Percentiles rank a stretch among this genome's conserved stretches.
Conservation (phyloP, 176 grass and related monocot genomes). For the Carex littledalei region DNA sequence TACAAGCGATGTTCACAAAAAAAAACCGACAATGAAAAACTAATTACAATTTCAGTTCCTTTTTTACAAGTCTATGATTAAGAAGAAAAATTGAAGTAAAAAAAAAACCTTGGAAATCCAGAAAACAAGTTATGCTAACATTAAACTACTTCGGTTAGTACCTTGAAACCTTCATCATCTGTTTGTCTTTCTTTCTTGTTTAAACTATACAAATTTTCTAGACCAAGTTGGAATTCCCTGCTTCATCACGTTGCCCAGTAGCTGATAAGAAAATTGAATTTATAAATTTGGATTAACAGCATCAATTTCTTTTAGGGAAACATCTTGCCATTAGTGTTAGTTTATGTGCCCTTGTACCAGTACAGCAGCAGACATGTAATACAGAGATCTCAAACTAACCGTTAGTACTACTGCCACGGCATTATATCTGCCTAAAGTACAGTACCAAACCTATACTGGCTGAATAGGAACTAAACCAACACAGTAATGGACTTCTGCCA, state of each 20-base stretch:
- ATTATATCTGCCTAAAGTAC: not conserved
- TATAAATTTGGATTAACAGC: not conserved
- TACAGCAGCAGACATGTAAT: not conserved
- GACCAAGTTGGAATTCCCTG: not conserved
- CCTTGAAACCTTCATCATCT: not conserved
- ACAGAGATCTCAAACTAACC: not conserved
- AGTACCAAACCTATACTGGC: no score
- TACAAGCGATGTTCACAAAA: not conserved
- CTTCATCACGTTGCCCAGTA: not conserved
- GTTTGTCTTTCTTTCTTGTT: not conserved
- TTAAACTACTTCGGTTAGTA: slow-evolving; percentile 10
- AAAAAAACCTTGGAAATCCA: not conserved
- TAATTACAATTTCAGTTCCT: slow-evolving; percentile 3
- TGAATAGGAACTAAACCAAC: no score
- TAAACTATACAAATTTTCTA: slow-evolving; percentile 10
- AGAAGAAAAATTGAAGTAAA: not conserved
- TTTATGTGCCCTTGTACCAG: not conserved
- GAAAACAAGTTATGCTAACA: slow-evolving; percentile 15
- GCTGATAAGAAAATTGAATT: not conserved
- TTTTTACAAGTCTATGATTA: slow-evolving; percentile 16
- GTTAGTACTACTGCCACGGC: no score
- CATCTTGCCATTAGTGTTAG: not conserved
- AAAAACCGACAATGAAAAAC: not conserved
- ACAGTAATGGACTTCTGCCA: no score
- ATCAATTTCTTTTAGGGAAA: not conserved